Percentiles rank a stretch among this genome's conserved stretches.
Evolutionary conservation across 257 asterid genomes (phyloP).

Genomic region (Craterostigma plantagineum): DNA sequence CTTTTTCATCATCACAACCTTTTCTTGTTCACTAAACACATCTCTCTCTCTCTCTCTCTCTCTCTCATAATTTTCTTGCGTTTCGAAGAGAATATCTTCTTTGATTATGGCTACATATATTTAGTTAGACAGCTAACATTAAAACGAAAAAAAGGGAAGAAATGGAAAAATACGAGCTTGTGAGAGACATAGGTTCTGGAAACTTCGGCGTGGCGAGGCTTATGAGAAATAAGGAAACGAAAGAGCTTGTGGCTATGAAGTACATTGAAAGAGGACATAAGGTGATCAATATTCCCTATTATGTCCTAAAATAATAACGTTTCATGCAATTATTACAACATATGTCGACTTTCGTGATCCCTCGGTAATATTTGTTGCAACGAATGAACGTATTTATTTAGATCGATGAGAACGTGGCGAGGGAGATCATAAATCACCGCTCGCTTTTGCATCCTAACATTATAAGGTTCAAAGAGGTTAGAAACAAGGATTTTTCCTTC

Average conservation of each 20-base stretch:
- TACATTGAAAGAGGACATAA: conserved; percentile 72
- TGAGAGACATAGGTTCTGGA: conserved; percentile 75
- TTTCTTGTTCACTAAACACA: no score
- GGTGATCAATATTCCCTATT: conserved; percentile 17
- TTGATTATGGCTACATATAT: no score
- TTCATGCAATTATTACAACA: no score
- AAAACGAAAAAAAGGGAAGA: no score
- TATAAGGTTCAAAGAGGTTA: conserved; percentile 67
- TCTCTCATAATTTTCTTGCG: no score
- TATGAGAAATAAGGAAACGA: conserved; percentile 78
- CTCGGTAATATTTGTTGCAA: no score
- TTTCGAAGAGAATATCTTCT: no score
- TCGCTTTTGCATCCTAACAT: conserved; percentile 80
- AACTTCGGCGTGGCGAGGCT: conserved; percentile 82
- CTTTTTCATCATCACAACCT: no score
- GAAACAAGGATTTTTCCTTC: conserved; percentile 3
- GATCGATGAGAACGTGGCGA: conserved; percentile 78
- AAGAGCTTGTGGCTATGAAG: conserved; percentile 80
- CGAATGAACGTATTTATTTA: no score
- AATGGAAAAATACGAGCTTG: conserved; percentile 74
- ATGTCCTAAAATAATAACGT: not conserved
- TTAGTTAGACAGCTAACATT: no score
- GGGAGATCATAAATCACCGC: conserved; percentile 71
- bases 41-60: no score
- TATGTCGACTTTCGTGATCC: no score